These are phyloP conservation scores for Candida michaelii DNA, from an alignment of 805 yeast genomes.

Conservation along the genomic window DNA sequence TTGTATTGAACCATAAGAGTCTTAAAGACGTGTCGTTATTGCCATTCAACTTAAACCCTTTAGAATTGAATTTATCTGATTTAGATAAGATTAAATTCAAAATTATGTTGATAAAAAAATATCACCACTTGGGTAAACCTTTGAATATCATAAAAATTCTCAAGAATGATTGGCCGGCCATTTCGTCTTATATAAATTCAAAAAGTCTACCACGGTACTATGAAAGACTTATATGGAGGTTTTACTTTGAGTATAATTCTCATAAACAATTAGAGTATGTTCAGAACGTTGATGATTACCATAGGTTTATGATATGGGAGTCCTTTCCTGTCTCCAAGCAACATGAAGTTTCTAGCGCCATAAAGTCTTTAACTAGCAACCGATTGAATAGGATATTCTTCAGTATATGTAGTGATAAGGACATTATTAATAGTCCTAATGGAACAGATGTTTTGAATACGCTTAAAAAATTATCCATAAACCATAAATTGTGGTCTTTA, in stretches of 20 bases:
- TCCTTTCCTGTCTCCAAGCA: conserved; percentile 14
- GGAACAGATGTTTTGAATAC: neutral
- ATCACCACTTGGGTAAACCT: conserved; percentile 34
- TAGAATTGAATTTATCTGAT: conserved; percentile 2
- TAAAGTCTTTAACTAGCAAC: neutral
- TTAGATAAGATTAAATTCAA: conserved; percentile 26
- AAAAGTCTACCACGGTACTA: conserved; percentile 32
- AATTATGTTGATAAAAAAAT: conserved; percentile 36
- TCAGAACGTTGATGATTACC: conserved; percentile 17
- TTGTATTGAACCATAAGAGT: conserved; percentile 27
- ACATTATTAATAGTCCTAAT: neutral
- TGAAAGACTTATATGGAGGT: conserved; percentile 44
- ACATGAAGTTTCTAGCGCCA: neutral
- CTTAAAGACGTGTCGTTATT: conserved; percentile 20
- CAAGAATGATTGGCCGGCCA: conserved; percentile 25
- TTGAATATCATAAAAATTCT: conserved; percentile 29
- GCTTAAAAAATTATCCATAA: neutral
- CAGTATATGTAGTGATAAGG: neutral
- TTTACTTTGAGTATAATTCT: conserved; percentile 32
- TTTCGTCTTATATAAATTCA: conserved; percentile 24
- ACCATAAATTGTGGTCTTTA: conserved; percentile 1
- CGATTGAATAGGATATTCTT: neutral
- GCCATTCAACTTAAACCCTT: conserved; percentile 16
- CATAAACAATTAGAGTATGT: conserved; percentile 25
- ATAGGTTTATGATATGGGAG: conserved; percentile 39